phyloP scores from a whole-genome alignment of 768 basidiomycete genomes.

The Lentinula lateritia region DNA sequence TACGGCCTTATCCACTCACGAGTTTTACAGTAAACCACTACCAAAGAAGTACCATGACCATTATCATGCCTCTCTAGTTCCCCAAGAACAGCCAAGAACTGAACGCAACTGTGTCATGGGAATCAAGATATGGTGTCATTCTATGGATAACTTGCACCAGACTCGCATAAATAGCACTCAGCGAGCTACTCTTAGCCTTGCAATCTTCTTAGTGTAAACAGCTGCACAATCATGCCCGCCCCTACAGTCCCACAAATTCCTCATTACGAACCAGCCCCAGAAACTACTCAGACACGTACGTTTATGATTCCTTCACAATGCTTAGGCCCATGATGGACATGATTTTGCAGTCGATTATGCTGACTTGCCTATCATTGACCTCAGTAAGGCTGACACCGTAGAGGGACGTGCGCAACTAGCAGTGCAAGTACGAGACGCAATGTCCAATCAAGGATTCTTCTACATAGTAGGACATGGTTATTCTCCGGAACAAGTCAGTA shows the following conservation, averaged over 20 bases:
- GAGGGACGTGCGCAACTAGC: constrained; percentile 25
- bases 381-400: constrained; percentile 22
- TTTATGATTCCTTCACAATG: background rate
- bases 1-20: too few species aligned
- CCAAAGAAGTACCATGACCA: too few species aligned
- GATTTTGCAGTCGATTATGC: constrained; percentile 33
- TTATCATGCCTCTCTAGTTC: too few species aligned
- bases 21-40: too few species aligned
- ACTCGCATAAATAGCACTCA: background rate
- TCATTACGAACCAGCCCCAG: constrained; percentile 27
- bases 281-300: constrained; percentile 26
- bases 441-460: constrained; percentile 35
- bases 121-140: background rate
- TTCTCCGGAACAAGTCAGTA: constrained; percentile 30
- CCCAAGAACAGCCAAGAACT: too few species aligned
- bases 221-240: constrained; percentile 17
- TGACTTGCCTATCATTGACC: constrained; percentile 32
- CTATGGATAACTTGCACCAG: background rate
- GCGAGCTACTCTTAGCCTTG: background rate
- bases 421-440: constrained; percentile 26
- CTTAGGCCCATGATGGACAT: background rate
- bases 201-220: background rate
- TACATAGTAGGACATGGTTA: constrained; percentile 47
- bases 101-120: background rate
- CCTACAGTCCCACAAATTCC: constrained; percentile 20